Evolutionary conservation across 345 rosid species (phyloP).

Genomic region (Populus euphratica): DNA sequence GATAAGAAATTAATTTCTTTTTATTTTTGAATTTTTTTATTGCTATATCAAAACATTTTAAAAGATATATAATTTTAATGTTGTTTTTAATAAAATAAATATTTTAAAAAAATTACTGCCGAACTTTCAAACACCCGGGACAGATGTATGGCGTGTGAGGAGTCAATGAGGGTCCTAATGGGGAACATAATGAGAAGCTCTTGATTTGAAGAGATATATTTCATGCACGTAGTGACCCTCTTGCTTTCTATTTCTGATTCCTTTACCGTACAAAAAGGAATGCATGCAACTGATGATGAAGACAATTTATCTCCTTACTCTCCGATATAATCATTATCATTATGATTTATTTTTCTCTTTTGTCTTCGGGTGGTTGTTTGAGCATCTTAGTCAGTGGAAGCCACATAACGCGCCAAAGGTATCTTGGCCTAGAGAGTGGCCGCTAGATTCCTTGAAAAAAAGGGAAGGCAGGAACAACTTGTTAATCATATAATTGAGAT

Average conservation of each 20-base stretch:
- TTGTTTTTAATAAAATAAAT: too few species aligned
- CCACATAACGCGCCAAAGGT: background rate
- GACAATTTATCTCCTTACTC: background rate
- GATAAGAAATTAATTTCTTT: too few species aligned
- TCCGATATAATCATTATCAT: background rate
- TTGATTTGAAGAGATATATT: background rate
- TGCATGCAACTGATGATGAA: background rate
- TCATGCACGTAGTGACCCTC: background rate
- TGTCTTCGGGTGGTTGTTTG: background rate
- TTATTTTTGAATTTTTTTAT: too few species aligned
- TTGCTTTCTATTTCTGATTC: background rate
- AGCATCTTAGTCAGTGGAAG: background rate
- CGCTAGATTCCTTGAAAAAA: background rate
- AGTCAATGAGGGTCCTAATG: background rate
- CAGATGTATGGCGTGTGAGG: background rate
- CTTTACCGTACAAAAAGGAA: background rate
- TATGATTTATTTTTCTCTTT: too few species aligned
- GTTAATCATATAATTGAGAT: too few species aligned
- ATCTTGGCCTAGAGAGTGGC: background rate
- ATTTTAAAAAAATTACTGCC: too few species aligned
- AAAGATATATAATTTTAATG: too few species aligned
- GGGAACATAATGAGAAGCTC: background rate
- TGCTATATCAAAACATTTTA: too few species aligned
- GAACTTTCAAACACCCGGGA: too few species aligned
- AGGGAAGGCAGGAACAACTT: background rate